Conservation (phyloP, 805 yeast genomes). For the Saccharomycopsis malanga region DNA sequence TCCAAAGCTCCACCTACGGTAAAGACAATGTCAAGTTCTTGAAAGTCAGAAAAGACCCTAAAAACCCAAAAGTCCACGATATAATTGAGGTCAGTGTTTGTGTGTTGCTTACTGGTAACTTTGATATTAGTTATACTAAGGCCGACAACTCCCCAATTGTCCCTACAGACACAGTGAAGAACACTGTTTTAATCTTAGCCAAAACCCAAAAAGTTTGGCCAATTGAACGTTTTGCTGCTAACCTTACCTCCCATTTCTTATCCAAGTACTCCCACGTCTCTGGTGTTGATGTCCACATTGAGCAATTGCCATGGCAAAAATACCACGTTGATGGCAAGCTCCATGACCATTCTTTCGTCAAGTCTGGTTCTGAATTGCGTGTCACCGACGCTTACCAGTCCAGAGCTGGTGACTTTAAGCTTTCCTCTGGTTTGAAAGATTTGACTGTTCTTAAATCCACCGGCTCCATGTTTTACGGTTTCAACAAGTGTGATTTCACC, state of each 20-base stretch:
- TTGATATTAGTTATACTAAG: constrained; percentile 74
- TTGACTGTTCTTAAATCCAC: constrained; percentile 84
- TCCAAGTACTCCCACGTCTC: constrained; percentile 69
- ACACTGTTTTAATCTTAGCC: constrained; percentile 79
- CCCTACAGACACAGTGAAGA: constrained; percentile 91
- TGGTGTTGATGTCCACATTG: constrained; percentile 59
- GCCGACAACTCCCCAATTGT: constrained; percentile 88
- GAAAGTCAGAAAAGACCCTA: constrained; percentile 74
- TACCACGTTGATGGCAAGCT: constrained; percentile 63
- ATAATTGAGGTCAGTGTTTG: constrained; percentile 80
- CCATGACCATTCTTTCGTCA: constrained; percentile 78
- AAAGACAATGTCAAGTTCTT: constrained; percentile 89
- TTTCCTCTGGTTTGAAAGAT: constrained; percentile 68
- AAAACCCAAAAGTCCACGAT: constrained; percentile 67
- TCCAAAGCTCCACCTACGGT: constrained; percentile 65
- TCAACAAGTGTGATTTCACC: constrained; percentile 80
- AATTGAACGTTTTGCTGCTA: constrained; percentile 83
- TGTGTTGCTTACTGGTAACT: constrained; percentile 67
- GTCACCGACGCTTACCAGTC: constrained; percentile 45
- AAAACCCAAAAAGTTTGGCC: constrained; percentile 83
- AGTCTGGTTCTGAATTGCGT: constrained; percentile 79
- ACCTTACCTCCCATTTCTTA: constrained; percentile 74
- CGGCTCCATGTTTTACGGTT: constrained; percentile 89
- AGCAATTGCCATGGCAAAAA: constrained; percentile 77
- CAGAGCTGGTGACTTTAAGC: constrained; percentile 45